Conservation (phyloP, 176 grass and related monocot genomes). For the Ensete glaucum region DNA sequence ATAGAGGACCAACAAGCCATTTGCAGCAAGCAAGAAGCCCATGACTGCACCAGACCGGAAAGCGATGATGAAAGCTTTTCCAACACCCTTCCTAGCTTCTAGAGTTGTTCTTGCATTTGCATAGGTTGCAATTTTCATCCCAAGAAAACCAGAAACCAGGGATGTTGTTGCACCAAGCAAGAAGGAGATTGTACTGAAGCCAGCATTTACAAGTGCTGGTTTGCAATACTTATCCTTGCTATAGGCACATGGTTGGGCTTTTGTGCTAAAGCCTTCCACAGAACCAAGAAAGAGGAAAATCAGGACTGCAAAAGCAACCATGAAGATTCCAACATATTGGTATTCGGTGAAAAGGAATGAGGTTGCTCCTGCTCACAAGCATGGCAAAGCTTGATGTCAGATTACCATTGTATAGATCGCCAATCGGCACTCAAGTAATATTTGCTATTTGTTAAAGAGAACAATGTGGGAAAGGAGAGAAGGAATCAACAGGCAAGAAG, state of each 20-base stretch:
- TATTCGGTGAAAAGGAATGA: constrained; percentile 76
- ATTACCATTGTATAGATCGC: background rate
- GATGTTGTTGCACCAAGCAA: constrained; percentile 43
- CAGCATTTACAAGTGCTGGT: constrained; percentile 33
- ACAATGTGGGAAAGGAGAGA: background rate
- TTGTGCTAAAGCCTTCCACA: constrained; percentile 68
- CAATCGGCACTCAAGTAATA: background rate
- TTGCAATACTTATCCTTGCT: constrained; percentile 42
- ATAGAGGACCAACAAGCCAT: constrained; percentile 44
- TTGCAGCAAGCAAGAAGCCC: constrained; percentile 45
- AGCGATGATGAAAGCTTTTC: constrained; percentile 38
- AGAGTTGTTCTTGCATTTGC: constrained; percentile 49
- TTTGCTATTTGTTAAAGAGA: background rate
- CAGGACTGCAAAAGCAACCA: constrained; percentile 58
- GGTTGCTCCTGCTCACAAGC: constrained; percentile 43
- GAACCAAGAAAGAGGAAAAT: constrained; percentile 81
- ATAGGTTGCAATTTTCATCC: constrained; percentile 52
- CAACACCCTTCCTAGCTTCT: constrained; percentile 45
- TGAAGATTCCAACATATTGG: constrained; percentile 61
- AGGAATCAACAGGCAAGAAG: background rate
- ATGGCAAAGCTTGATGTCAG: constrained; percentile 17
- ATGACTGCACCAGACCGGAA: constrained; percentile 46
- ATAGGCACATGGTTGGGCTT: constrained; percentile 47
- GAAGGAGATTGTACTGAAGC: constrained; percentile 44
- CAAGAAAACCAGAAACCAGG: constrained; percentile 42